Conservation (phyloP, 2,329 filamentous ascomycete genomes). For the Amauroascus verrucosus region DNA sequence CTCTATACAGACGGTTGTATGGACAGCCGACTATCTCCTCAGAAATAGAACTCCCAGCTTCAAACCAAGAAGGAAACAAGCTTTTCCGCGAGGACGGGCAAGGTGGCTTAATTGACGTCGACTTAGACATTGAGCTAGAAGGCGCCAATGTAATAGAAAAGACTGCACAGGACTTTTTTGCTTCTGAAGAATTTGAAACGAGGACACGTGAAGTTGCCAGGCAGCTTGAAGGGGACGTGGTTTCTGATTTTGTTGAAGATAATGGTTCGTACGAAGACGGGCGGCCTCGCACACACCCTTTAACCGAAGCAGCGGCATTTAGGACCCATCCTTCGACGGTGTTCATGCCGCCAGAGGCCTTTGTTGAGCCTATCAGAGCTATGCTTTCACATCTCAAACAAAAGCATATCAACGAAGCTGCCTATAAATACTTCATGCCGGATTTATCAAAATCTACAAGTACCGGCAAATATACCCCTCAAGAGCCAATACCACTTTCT, state of each 20-base stretch:
- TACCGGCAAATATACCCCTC: conserved; percentile 42
- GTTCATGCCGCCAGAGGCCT: conserved; percentile 57
- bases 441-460: conserved; percentile 70
- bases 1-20: conserved; percentile 69
- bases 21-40: conserved; percentile 52
- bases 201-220: conserved; percentile 1
- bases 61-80: conserved; percentile 26
- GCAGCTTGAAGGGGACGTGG: conserved; percentile 22
- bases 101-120: conserved; percentile 31
- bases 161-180: conserved; percentile 15
- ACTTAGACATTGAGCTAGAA: conserved; percentile 24
- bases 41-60: conserved; percentile 23
- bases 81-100: conserved; percentile 32
- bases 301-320: conserved; percentile 65
- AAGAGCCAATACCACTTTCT: conserved; percentile 47
- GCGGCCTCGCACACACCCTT: conserved; percentile 56
- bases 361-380: conserved; percentile 59
- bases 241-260: conserved; percentile 29
- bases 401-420: conserved; percentile 63
- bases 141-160: conserved; percentile 16
- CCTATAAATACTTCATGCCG: conserved; percentile 61
- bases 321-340: conserved; percentile 63
- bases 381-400: conserved; percentile 59
- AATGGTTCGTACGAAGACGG: conserved; percentile 33
- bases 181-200: neutral